Base-by-base conservation (phyloP, 805 yeast species). In the Peterozyma toletana region DNA sequence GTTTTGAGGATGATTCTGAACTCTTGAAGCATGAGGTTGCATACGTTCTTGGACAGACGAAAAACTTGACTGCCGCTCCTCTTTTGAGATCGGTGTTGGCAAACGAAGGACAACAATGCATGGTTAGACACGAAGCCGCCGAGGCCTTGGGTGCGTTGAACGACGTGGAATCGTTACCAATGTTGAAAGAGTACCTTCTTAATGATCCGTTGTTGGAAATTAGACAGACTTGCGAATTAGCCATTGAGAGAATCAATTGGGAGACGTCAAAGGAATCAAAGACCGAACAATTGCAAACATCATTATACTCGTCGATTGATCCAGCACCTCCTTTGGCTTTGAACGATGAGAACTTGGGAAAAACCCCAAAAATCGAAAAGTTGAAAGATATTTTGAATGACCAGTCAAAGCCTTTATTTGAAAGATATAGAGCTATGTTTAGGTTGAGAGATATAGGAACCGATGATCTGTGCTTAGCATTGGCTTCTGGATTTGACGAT, bases 81-180 rank as follows among this genome's bases (percentile, higher is more conserved):
- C 72, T 79, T 40, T 73, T 93, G 48, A 76, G 87, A 61, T 72
- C 73, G 7, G 96, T 88, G 17, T 73, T 93, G 55, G 64, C 67
- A 40, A 80, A 83, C 60, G 57, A 60, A 18, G 52, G 69, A 13
- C 98, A 91, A 68, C 93, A 86, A 59, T 72, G 86, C 48, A 93
- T 93, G 98, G 99, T 93, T 33, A 84, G 99, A 64, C 99, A 93
- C 63, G 99, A 93, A 65, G 99, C 99, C 14, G 99, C 99, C 7
- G 99, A 93, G 66, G 99, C 98, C 37, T 72, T 93, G 44, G 99
- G 99, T 49, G 99, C 99, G 37, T 71, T 93, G 42, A 96, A 96
- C 39, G 96, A 89, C 62, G 63, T 66, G 35, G 83, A 77, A 5
- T 84, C 95, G 11, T 62, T 93, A 44, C 76, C 70, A 1, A 60